Base-by-base conservation (phyloP, 2,329 filamentous ascomycete species). In the Aaosphaeria pasadenensis region DNA sequence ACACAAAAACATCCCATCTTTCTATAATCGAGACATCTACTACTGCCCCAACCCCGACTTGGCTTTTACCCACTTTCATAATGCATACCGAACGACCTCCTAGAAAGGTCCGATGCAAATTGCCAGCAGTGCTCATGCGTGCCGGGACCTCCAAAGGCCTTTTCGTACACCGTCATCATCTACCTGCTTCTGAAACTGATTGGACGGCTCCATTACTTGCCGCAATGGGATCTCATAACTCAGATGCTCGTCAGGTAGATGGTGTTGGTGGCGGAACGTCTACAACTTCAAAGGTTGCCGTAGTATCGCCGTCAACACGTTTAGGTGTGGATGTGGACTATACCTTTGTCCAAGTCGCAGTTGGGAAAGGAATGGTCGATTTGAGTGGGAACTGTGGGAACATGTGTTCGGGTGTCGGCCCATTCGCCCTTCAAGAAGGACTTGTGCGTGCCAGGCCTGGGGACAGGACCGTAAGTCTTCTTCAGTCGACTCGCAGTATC, bases 381-480 rank as follows among this genome's bases (percentile, higher is more conserved):
- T 79, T 81, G 60, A 82, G 83, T 0, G 83, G 85, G 5, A 89
- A 89, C 55, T 89, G 87, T 62, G 86, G 87, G 24, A 89, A 89
- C 62, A 86, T 89, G 84, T 81, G 77, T 3, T 77, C 81, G 30
- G 78, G 82, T 0, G 78, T 89, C 36, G 87, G 85, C 0, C 85
- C 86, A 0, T 84, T 81, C 58, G 82, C 81, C 2, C 69, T 83
- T 59, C 66, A 88, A 69, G 66, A 74, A 41, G 74, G 77, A 1
- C 50, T 85, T 1, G 69, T 80, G 46, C 70, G 38, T 31, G 53
- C 63, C 6, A 53, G 4, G 54, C 65, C 56, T 11, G 63, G 59
- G 31, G 46, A 57, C 31, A 46, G 49, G 40, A 57, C 48, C 9
- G 57, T 62, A 46, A 53, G 49, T 30, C 29, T 5, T 28, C 5